Base-by-base conservation (phyloP, 768 basidiomycete species). In the Sporobolomyces pararoseus region DNA sequence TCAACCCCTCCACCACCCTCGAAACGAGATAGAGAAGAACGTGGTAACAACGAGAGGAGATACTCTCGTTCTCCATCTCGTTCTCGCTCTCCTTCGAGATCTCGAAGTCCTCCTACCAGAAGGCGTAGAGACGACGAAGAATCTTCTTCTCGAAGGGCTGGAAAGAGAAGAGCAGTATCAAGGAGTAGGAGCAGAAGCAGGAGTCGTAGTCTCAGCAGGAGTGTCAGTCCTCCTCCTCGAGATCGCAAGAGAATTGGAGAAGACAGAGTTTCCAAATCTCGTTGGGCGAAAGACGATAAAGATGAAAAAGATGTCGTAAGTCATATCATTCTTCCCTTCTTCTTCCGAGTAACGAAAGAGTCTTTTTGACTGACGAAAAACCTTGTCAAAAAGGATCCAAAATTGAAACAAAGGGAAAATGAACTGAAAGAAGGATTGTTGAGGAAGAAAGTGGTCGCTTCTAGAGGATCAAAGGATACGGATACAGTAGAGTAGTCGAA, bases 401-500 rank as follows among this genome's bases (percentile, higher is more conserved):
- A 13, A 1, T 34, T 70, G 13, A 7, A 53, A 9, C 50, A 59
- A 17, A 51, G 68, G 14, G 72, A 74, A 34, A 27, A 19, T 6
- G 68, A 70, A 35, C 53, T 74, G 21, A 70, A 58, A 59, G 72
- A 74, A 32, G 66, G 59, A 6, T 42, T 74, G 6, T 17, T 74
- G 49, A 62, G 69, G 35, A 63, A 64, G 29, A 74, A 74, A 57
- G 62, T 74, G 2, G 31, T 55, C 12, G 61, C 64, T 0, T 50
- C 52, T 23, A 42, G 66, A 23, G 12, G 21, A 14, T 3, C 55
- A 25, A 65, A 46, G 44, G 55, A 51, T 5, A 29, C 29, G n/a
- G 47, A 4, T 7, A 27, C n/a, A 25, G 34, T 5, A n/a, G 53
- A 19, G 4, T 31, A 31, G 7, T 35, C n/a, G n/a, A n/a, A n/a